phyloP scores from a whole-genome alignment of 2,329 filamentous ascomycete species.

The Epichloe typhina region DNA sequence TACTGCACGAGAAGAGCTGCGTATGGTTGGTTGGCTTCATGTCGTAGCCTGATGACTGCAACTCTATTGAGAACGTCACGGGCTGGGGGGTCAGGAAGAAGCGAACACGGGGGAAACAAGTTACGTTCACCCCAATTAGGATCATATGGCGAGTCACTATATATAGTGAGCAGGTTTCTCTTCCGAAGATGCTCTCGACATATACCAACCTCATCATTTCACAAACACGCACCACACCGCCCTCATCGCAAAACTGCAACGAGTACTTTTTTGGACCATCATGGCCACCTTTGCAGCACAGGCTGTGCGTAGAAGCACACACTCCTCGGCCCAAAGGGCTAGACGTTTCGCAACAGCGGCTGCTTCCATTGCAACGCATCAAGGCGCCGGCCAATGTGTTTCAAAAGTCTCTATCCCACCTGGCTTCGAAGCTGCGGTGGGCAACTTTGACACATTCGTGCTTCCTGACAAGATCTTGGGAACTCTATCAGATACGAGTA shows the following conservation, averaged over 20 bases:
- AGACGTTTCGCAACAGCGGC: neutral
- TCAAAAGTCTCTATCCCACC: conserved; percentile 13
- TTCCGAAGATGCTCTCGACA: neutral
- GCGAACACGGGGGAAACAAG: neutral
- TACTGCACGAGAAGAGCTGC: neutral
- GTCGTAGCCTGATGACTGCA: neutral
- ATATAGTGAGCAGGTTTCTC: neutral
- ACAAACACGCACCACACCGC: neutral
- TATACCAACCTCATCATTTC: neutral
- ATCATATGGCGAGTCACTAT: neutral
- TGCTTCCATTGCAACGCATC: neutral
- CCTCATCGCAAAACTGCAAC: neutral
- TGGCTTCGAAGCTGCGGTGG: conserved; percentile 13
- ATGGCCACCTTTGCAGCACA: conserved; percentile 2
- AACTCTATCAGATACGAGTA: conserved; percentile 17
- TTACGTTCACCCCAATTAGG: neutral
- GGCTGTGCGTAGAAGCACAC: neutral
- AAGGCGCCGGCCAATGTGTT: neutral
- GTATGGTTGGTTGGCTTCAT: neutral
- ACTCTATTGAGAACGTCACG: neutral
- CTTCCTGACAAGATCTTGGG: conserved; percentile 25
- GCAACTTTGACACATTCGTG: conserved; percentile 27
- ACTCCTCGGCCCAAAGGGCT: neutral
- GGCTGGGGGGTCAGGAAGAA: neutral
- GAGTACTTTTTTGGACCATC: neutral